Base-by-base conservation (phyloP, 176 grass and related monocot genomes). In the Cenchrus purpureus region DNA sequence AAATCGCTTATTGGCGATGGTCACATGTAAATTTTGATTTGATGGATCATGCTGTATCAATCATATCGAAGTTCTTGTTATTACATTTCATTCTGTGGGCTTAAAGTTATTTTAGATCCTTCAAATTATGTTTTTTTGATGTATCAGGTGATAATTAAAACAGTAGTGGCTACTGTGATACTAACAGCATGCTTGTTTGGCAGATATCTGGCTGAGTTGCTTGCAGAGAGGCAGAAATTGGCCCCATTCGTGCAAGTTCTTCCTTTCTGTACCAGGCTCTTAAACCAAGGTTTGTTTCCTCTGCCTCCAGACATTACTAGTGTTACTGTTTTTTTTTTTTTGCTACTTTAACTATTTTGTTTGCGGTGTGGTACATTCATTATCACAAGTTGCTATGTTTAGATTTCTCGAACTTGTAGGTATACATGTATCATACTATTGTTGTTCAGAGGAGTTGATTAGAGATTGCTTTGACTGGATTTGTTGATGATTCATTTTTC, bases 171-270 rank as follows among this genome's bases (percentile, higher is more conserved):
- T 54, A 57, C 20, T 81, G 28, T 70, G 54, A 61, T 49, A 45
- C 80, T 91, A 68, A 91, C 54, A 46, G 12, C 54, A 46, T 72
- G 59, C 50, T 79, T 71, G 69, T 89, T 80, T 87, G 31, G 73
- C 85, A 99, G 97, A 89, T 99, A 94, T 94, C 84, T 99, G 86
- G 84, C 97, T 65, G 97, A 99, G 77, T 78, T 99, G 83, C 87
- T 99, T 72, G 94, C 92, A 37, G 97, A 99, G 92, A 99, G 94
- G 88, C 94, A 99, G 82, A 99, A 99, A 86, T 78, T 99, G 85
- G 92, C 83, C 57, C 97, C 97, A 84, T 99, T 99, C 60, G 79
- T 99, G 73, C 94, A 96, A 99, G 94, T 99, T 58, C 92, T 99
- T 84, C 97, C 97, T 50, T 94, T 92, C 87, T 99, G 97, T 76